phyloP scores from a whole-genome alignment of 2,329 filamentous ascomycete species.

The Aspergillus neoniger region DNA sequence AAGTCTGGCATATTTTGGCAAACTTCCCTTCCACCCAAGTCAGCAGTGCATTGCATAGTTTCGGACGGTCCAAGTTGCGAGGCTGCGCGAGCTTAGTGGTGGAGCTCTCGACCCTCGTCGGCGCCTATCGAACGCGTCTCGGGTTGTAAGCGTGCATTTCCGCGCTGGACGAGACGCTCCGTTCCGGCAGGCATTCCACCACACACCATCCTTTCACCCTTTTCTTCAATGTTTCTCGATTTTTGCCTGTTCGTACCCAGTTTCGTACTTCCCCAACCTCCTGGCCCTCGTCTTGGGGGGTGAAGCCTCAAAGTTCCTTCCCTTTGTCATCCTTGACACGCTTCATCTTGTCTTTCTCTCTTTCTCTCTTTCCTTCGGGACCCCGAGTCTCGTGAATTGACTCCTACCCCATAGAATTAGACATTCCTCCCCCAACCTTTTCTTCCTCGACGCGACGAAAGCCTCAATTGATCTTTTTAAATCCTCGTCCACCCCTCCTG shows the following conservation, averaged over 20 bases:
- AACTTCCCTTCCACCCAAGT: background rate
- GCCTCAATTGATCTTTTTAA: constrained; percentile 21
- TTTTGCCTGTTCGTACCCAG: constrained; percentile 24
- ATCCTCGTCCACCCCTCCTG: constrained; percentile 13
- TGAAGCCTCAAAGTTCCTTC: constrained; percentile 21
- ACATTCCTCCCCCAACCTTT: constrained; percentile 18
- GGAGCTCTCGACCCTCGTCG: constrained; percentile 33
- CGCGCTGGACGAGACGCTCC: constrained; percentile 40
- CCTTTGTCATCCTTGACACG: constrained; percentile 20
- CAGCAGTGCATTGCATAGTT: constrained; percentile 19
- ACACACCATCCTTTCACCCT: constrained; percentile 29
- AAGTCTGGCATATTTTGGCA: constrained; percentile 1
- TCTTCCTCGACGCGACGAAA: constrained; percentile 23
- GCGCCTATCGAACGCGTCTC: constrained; percentile 45
- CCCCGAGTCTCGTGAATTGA: constrained; percentile 3
- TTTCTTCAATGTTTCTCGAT: constrained; percentile 28
- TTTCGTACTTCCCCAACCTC: constrained; percentile 28
- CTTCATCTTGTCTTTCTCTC: constrained; percentile 16
- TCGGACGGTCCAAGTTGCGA: constrained; percentile 14
- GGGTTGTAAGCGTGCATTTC: constrained; percentile 44
- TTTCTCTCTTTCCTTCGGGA: constrained; percentile 19
- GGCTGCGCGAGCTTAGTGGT: constrained; percentile 28
- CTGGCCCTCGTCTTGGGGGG: constrained; percentile 22
- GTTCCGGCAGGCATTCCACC: constrained; percentile 39
- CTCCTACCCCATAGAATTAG: constrained; percentile 10